phyloP scores from a whole-genome alignment of 352 stramenopile species.

The Globisporangium carolinianum region DNA sequence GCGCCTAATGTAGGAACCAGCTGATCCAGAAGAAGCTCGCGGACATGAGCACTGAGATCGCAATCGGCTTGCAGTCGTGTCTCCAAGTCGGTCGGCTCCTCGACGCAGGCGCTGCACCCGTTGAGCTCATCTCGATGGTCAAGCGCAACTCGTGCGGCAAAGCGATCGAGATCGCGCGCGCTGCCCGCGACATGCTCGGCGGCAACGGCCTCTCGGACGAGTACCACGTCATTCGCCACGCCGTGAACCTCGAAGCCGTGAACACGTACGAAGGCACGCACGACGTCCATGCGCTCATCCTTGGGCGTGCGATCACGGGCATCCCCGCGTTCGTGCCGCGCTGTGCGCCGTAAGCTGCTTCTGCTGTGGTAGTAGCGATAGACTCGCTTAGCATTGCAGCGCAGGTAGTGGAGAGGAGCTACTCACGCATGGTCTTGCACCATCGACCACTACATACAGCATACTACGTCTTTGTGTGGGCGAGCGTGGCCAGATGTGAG shows the following conservation, averaged over 20 bases:
- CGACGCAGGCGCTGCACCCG: constrained; percentile 66
- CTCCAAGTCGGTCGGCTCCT: constrained; percentile 90
- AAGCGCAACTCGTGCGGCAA: constrained; percentile 96
- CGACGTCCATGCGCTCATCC: constrained; percentile 97
- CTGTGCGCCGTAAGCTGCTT: constrained; percentile 40
- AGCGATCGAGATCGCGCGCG: constrained; percentile 90
- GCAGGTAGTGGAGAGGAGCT: too few relatives aligned
- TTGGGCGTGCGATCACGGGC: constrained; percentile 95
- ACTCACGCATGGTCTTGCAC: too few relatives aligned
- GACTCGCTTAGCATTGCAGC: too few relatives aligned
- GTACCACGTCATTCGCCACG: constrained; percentile 97
- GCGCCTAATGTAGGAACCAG: constrained; percentile 79
- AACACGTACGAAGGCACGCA: constrained; percentile 99
- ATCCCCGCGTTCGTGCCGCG: constrained; percentile 93
- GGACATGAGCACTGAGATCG: constrained; percentile 96
- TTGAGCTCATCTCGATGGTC: constrained; percentile 93
- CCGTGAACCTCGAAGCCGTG: constrained; percentile 97
- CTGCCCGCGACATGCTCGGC: constrained; percentile 94
- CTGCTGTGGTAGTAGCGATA: too few relatives aligned
- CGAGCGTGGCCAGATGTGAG: too few relatives aligned
- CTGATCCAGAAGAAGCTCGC: constrained; percentile 98
- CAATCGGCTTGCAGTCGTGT: constrained; percentile 89
- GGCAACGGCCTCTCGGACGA: constrained; percentile 98
- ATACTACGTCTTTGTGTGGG: too few relatives aligned
- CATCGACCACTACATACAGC: too few relatives aligned